Conservation (phyloP, 179 eudicot genomes). For the Gypsophila paniculata region DNA sequence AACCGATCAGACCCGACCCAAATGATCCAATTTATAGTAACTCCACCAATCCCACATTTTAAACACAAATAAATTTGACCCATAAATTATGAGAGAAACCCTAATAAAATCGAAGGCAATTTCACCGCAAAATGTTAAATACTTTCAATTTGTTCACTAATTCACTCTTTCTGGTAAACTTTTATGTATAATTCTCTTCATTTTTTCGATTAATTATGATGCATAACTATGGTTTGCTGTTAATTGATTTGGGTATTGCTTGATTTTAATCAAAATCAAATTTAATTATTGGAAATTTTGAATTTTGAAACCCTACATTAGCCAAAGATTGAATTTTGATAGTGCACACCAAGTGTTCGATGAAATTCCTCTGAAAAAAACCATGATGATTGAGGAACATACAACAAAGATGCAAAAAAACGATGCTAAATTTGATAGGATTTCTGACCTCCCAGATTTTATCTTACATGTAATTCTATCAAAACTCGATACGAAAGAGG, state of each 20-base stretch:
- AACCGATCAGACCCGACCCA: no score
- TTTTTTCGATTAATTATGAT: neutral
- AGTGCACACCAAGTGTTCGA: conserved; percentile 10
- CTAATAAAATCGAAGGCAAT: neutral
- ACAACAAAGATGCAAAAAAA: neutral
- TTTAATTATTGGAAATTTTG: no score
- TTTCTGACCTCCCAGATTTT: conserved; percentile 10
- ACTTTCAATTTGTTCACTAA: neutral
- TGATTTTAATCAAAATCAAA: no score
- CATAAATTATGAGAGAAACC: neutral
- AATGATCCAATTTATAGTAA: no score
- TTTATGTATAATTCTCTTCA: no score
- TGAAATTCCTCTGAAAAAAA: conserved; percentile 3
- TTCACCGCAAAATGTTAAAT: neutral
- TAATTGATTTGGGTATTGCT: neutral
- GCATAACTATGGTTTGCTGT: neutral
- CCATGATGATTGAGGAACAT: conserved; percentile 1
- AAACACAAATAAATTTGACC: no score
- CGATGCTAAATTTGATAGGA: neutral
- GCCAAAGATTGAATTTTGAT: neutral
- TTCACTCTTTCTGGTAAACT: neutral
- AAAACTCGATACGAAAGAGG: neutral
- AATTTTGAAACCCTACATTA: neutral
- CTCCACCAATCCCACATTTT: no score
- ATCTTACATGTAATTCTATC: conserved; percentile 11